phyloP scores from a whole-genome alignment of 306 rosid genomes.

The Malus sylvestris region DNA sequence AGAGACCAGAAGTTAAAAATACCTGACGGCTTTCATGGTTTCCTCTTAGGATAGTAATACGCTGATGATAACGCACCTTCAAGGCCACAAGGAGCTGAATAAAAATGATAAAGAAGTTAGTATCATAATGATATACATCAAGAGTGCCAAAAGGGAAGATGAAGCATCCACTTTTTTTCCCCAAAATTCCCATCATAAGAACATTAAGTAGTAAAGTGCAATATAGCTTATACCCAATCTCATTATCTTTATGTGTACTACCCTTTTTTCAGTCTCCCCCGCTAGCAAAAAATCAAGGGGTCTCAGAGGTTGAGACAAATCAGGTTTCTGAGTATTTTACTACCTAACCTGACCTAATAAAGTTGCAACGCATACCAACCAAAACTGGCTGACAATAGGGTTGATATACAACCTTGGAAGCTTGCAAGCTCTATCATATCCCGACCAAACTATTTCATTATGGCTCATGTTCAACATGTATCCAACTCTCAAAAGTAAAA shows the following conservation, averaged over 20 bases:
- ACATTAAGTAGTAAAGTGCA: not conserved
- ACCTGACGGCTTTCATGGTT: constrained; percentile 99
- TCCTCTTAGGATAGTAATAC: constrained; percentile 92
- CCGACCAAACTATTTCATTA: not conserved
- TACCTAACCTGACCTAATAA: not conserved
- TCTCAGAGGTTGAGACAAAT: not conserved
- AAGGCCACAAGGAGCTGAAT: constrained; percentile 91
- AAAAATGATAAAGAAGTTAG: constrained; percentile 1
- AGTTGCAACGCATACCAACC: not conserved
- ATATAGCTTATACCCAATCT: not conserved
- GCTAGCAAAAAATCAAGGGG: not conserved
- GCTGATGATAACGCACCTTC: constrained; percentile 86
- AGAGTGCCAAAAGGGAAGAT: not conserved
- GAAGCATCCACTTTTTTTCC: not conserved
- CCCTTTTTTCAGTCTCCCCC: not conserved
- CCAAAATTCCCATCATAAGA: not conserved
- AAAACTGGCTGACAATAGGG: not conserved
- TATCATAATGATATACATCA: not conserved
- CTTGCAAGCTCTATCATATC: not conserved
- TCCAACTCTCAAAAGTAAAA: not conserved
- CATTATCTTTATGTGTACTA: not conserved
- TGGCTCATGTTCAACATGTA: not conserved
- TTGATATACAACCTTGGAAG: not conserved
- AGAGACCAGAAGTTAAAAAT: not conserved
- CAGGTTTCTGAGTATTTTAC: not conserved